Conservation (phyloP, 257 asterid genomes). For the Voacanga thouarsii region DNA sequence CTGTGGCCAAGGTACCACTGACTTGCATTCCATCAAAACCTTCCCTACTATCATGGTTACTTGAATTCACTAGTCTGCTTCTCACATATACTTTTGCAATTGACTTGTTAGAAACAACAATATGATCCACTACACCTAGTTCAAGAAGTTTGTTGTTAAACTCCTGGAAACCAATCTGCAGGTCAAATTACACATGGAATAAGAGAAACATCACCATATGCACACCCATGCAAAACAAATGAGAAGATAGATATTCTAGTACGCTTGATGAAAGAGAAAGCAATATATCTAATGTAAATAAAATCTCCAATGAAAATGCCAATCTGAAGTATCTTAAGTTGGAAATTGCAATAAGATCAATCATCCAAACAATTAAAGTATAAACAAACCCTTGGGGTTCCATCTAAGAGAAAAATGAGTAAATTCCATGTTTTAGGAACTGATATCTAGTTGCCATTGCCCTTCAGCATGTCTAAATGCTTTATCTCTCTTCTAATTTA, state of each 20-base stretch:
- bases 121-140: slow-evolving; percentile 84
- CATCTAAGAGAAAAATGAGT: too few species aligned
- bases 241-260: too few species aligned
- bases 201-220: neutral
- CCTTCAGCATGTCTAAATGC: too few species aligned
- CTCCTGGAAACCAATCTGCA: slow-evolving; percentile 96
- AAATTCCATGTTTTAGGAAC: too few species aligned
- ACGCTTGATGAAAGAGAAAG: neutral
- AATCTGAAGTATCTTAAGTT: too few species aligned
- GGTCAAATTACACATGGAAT: slow-evolving; percentile 7
- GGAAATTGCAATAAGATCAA: too few species aligned
- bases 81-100: slow-evolving; percentile 78
- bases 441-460: too few species aligned
- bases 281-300: neutral
- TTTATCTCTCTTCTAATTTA: too few species aligned
- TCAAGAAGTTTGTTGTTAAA: slow-evolving; percentile 89
- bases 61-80: slow-evolving; percentile 49
- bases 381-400: too few species aligned
- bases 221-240: neutral
- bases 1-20: slow-evolving; percentile 22
- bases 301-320: neutral
- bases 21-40: slow-evolving; percentile 29
- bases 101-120: slow-evolving; percentile 72
- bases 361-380: too few species aligned
- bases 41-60: slow-evolving; percentile 27